A percentile compares a stretch with the other conserved stretches of the same genome.
Evolutionary conservation across 139 green algal species (phyloP).

Genomic region (Ettlia oleoabundans): DNA sequence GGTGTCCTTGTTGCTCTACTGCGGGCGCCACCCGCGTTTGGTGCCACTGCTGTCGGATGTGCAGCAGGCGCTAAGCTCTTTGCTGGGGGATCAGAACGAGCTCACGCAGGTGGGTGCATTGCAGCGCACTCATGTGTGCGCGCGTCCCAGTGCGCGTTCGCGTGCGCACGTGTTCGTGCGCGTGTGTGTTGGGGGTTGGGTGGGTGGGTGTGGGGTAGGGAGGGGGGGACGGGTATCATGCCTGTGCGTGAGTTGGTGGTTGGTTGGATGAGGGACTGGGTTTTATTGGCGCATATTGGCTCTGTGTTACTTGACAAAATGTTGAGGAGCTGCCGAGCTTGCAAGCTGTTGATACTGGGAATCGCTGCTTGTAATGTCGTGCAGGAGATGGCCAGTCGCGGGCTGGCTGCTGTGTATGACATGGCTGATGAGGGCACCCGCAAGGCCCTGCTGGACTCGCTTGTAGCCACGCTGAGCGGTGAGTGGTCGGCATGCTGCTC

Average conservation of each 20-base stretch:
- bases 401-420: slow-evolving; percentile 82
- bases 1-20: slow-evolving; percentile 80
- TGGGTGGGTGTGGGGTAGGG: too few relatives aligned
- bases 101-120: slow-evolving; percentile 65
- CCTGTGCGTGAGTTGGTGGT: too few relatives aligned
- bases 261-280: too few relatives aligned
- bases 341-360: neutral
- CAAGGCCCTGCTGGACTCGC: slow-evolving; percentile 70
- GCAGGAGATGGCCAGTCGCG: slow-evolving; percentile 80
- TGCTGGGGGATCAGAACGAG: slow-evolving; percentile 87
- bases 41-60: slow-evolving; percentile 58
- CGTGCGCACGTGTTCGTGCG: too few relatives aligned
- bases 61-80: slow-evolving; percentile 37
- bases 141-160: too few relatives aligned
- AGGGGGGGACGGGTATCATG: too few relatives aligned
- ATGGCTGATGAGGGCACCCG: slow-evolving; percentile 62
- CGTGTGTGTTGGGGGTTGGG: too few relatives aligned
- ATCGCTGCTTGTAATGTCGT: neutral
- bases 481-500: too few relatives aligned
- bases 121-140: neutral
- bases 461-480: slow-evolving; percentile 61
- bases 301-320: too few relatives aligned
- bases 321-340: too few relatives aligned
- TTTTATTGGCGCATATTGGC: too few relatives aligned
- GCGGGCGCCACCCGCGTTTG: slow-evolving; percentile 55